phyloP scores from a whole-genome alignment of 139 green algal species.

The Nannochloris sp. region DNA sequence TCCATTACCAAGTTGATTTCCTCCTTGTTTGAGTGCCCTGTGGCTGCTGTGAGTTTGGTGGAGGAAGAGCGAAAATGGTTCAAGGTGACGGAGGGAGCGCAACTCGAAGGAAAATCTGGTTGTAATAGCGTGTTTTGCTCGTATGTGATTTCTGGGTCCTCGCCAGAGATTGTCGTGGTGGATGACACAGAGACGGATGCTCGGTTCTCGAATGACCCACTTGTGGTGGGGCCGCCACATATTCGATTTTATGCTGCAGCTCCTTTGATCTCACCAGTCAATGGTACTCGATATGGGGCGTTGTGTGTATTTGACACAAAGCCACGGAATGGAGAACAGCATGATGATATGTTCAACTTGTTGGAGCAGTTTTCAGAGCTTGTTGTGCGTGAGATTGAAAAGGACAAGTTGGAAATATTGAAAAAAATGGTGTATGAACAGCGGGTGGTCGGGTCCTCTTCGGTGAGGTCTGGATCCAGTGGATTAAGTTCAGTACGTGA shows the following conservation, averaged over 20 bases:
- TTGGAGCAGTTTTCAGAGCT: slow-evolving; percentile 74
- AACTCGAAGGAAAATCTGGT: slow-evolving; percentile 40
- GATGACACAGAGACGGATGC: slow-evolving; percentile 56
- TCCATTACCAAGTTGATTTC: slow-evolving; percentile 49
- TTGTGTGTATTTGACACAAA: slow-evolving; percentile 71
- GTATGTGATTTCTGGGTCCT: slow-evolving; percentile 65
- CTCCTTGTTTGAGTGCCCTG: slow-evolving; percentile 47
- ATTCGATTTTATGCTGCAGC: slow-evolving; percentile 83
- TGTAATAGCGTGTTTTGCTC: slow-evolving; percentile 71
- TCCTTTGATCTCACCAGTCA: slow-evolving; percentile 54
- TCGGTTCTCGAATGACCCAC: slow-evolving; percentile 62
- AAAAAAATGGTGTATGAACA: slow-evolving; percentile 31
- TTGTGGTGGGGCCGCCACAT: slow-evolving; percentile 52
- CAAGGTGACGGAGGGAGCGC: slow-evolving; percentile 56
- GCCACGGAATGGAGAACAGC: slow-evolving; percentile 52
- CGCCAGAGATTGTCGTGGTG: slow-evolving; percentile 65
- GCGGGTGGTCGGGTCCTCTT: neutral
- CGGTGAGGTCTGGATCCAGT: neutral
- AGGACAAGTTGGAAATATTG: slow-evolving; percentile 43
- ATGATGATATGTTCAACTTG: slow-evolving; percentile 54
- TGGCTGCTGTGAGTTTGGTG: slow-evolving; percentile 72
- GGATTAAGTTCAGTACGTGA: neutral
- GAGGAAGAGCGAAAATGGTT: slow-evolving; percentile 82
- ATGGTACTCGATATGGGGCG: slow-evolving; percentile 59
- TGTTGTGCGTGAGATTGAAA: slow-evolving; percentile 76